phyloP scores from a whole-genome alignment of 768 basidiomycete species.

The Leccinum subgranulosum region DNA sequence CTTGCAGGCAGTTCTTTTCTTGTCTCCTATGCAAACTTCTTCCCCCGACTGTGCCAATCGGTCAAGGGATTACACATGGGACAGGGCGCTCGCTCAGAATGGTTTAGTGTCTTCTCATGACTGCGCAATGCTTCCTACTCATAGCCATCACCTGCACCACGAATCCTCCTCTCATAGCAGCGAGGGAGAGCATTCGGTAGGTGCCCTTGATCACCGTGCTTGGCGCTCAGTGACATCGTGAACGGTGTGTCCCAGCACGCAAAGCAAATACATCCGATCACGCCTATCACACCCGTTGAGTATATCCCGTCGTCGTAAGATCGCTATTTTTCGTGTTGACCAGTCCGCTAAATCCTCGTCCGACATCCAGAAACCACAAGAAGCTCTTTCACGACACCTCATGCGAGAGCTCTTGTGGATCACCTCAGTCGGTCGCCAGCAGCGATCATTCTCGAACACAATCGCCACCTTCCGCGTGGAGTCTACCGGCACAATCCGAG shows the following conservation, averaged over 20 bases:
- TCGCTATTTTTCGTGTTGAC: conserved; percentile 6
- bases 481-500: conserved; percentile 38
- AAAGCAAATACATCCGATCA: conserved; percentile 33
- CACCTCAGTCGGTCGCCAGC: conserved; percentile 33
- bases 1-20: conserved; percentile 18
- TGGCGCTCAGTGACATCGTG: conserved; percentile 13
- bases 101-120: conserved; percentile 37
- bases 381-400: conserved; percentile 32
- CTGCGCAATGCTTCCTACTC: conserved; percentile 31
- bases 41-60: conserved; percentile 23
- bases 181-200: conserved; percentile 28
- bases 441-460: conserved; percentile 48
- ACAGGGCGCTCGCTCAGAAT: conserved; percentile 35
- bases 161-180: conserved; percentile 22
- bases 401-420: conserved; percentile 27
- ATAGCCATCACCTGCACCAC: conserved; percentile 27
- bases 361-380: conserved; percentile 28
- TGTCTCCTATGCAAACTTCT: conserved; percentile 30
- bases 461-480: conserved; percentile 43
- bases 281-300: conserved; percentile 35
- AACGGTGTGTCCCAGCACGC: conserved; percentile 18
- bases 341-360: conserved; percentile 10
- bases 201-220: conserved; percentile 9
- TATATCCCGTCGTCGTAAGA: conserved; percentile 33
- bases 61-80: conserved; percentile 36